phyloP scores from a whole-genome alignment of 225 moss, liverwort and hornwort genomes.

The Lunularia cruciata region DNA sequence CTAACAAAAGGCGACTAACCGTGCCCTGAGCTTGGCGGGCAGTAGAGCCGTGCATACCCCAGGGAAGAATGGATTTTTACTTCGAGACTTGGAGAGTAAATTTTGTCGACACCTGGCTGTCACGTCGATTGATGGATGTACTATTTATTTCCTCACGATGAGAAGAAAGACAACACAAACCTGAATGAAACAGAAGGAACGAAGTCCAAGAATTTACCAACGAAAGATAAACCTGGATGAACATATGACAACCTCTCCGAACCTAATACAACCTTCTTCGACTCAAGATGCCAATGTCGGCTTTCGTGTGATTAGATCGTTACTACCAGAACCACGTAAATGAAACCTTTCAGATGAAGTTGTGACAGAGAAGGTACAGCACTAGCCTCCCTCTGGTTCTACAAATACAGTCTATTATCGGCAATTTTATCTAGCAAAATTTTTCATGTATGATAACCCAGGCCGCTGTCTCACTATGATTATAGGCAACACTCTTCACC shows the following conservation, averaged over 20 bases:
- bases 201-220: too few relatives aligned
- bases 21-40: too few relatives aligned
- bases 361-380: background rate
- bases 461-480: background rate
- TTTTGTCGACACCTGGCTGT: too few relatives aligned
- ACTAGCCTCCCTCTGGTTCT: background rate
- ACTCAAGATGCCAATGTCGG: constrained; percentile 8
- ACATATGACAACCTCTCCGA: background rate
- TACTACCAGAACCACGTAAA: background rate
- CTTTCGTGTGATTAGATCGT: background rate
- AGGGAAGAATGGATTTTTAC: too few relatives aligned
- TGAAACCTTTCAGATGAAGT: background rate
- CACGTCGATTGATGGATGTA: too few relatives aligned
- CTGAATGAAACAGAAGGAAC: too few relatives aligned
- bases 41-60: too few relatives aligned
- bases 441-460: constrained; percentile 9
- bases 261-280: constrained; percentile 1
- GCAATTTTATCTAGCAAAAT: constrained; percentile 14
- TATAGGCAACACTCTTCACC: background rate
- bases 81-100: too few relatives aligned
- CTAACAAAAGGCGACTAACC: too few relatives aligned
- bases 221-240: background rate
- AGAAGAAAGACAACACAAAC: too few relatives aligned
- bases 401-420: background rate
- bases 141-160: too few relatives aligned